Conservation (phyloP, 495 filamentous ascomycete genomes). For the Evansstolkia leycettana region DNA sequence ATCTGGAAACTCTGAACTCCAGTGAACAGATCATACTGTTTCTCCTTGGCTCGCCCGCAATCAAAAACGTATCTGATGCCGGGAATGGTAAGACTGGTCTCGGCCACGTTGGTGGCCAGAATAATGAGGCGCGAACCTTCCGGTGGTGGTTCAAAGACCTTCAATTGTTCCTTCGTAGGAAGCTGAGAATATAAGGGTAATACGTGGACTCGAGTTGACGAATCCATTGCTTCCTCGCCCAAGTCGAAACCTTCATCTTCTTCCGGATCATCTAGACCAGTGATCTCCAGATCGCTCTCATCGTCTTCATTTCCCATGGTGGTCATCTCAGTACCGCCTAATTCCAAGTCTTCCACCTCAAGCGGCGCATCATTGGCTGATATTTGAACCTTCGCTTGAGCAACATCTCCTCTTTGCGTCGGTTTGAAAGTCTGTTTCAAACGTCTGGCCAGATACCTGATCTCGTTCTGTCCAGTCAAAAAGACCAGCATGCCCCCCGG, state of each 20-base stretch:
- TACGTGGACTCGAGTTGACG: constrained; percentile 63
- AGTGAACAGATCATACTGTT: constrained; percentile 67
- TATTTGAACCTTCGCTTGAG: constrained; percentile 55
- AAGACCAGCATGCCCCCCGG: constrained; percentile 92
- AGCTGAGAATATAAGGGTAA: constrained; percentile 88
- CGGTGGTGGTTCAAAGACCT: constrained; percentile 82
- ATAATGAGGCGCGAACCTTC: constrained; percentile 79
- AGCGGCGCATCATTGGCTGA: constrained; percentile 67
- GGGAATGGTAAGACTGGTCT: constrained; percentile 93
- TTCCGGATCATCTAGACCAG: constrained; percentile 34
- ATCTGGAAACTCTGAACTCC: constrained; percentile 94
- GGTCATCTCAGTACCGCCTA: constrained; percentile 46
- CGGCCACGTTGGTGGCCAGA: constrained; percentile 91
- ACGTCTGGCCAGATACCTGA: constrained; percentile 61
- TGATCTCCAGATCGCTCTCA: constrained; percentile 34
- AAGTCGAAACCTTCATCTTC: constrained; percentile 50
- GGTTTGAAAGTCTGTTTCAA: constrained; percentile 61
- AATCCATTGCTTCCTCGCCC: constrained; percentile 49
- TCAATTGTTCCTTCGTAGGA: constrained; percentile 85
- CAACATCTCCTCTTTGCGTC: constrained; percentile 36
- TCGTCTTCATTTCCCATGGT: constrained; percentile 26
- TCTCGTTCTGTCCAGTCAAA: constrained; percentile 88
- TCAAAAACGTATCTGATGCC: constrained; percentile 96
- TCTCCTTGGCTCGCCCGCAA: constrained; percentile 82
- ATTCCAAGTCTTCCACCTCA: constrained; percentile 79